These are phyloP conservation scores for Aureobasidium namibiae DNA, from an alignment of 2,329 filamentous ascomycete genomes.

Conservation along the genomic window DNA sequence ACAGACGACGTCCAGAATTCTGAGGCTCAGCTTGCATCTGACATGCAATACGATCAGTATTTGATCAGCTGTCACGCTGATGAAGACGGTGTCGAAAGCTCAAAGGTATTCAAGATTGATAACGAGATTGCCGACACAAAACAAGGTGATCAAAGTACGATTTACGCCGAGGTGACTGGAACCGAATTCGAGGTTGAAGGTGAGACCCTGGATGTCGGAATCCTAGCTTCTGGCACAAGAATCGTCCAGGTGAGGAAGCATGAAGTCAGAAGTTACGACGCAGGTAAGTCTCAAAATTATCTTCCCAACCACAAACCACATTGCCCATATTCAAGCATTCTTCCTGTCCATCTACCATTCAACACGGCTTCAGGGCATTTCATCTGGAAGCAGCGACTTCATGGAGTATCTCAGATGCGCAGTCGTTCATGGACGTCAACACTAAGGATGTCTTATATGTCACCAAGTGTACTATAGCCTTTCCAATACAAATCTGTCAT, in stretches of 20 bases:
- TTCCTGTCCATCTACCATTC: background rate
- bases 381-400: background rate
- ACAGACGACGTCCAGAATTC: conserved; percentile 37
- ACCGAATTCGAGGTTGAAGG: conserved; percentile 91
- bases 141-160: conserved; percentile 45
- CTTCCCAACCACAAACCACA: background rate
- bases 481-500: conserved; percentile 11
- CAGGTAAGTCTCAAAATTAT: conserved; percentile 49
- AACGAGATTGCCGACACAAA: conserved; percentile 51
- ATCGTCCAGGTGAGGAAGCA: conserved; percentile 82
- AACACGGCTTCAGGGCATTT: background rate
- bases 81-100: conserved; percentile 62
- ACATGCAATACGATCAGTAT: conserved; percentile 64
- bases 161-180: conserved; percentile 50
- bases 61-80: conserved; percentile 70
- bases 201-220: conserved; percentile 75
- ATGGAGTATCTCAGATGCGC: background rate
- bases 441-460: background rate
- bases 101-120: conserved; percentile 59
- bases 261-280: conserved; percentile 85
- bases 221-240: conserved; percentile 69
- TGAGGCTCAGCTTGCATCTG: conserved; percentile 33
- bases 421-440: background rate
- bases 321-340: background rate
- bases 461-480: conserved; percentile 10